Evolutionary conservation across 805 yeast genomes (phyloP).

Genomic region (Danielozyma ontarioensis): DNA sequence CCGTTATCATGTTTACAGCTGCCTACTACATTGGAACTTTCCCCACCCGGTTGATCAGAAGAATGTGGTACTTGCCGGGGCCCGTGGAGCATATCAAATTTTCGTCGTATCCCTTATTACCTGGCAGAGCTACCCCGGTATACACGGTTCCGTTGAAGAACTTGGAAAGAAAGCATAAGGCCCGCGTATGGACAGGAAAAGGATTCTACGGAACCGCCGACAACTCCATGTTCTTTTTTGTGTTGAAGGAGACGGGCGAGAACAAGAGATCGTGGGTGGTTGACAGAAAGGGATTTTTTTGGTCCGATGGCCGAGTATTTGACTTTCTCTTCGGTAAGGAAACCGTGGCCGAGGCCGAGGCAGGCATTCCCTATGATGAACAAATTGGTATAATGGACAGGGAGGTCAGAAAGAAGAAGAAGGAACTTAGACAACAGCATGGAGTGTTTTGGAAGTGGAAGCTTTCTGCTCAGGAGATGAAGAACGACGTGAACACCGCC

Average conservation of each 20-base stretch:
- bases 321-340: slow-evolving; percentile 81
- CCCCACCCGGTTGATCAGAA: slow-evolving; percentile 67
- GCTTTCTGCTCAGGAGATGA: slow-evolving; percentile 27
- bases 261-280: slow-evolving; percentile 65
- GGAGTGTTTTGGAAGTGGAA: slow-evolving; percentile 61
- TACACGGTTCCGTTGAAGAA: slow-evolving; percentile 57
- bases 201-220: slow-evolving; percentile 85
- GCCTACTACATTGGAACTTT: slow-evolving; percentile 32
- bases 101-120: slow-evolving; percentile 70
- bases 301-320: slow-evolving; percentile 88
- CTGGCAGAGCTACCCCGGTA: slow-evolving; percentile 74
- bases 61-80: slow-evolving; percentile 74
- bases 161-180: slow-evolving; percentile 50
- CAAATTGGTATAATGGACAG: slow-evolving; percentile 45
- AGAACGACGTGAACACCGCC: slow-evolving; percentile 21
- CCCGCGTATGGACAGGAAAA: slow-evolving; percentile 80
- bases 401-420: slow-evolving; percentile 44
- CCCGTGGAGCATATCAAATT: slow-evolving; percentile 53
- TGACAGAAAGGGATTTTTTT: slow-evolving; percentile 83
- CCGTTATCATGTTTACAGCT: slow-evolving; percentile 20
- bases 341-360: slow-evolving; percentile 69
- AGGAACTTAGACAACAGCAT: slow-evolving; percentile 46
- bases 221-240: slow-evolving; percentile 66
- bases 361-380: slow-evolving; percentile 59
- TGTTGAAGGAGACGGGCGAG: slow-evolving; percentile 52